Percentiles rank a stretch among this genome's conserved stretches.
phyloP scores from a whole-genome alignment of 2,329 filamentous ascomycete genomes.

The Alternaria ethzedia region DNA sequence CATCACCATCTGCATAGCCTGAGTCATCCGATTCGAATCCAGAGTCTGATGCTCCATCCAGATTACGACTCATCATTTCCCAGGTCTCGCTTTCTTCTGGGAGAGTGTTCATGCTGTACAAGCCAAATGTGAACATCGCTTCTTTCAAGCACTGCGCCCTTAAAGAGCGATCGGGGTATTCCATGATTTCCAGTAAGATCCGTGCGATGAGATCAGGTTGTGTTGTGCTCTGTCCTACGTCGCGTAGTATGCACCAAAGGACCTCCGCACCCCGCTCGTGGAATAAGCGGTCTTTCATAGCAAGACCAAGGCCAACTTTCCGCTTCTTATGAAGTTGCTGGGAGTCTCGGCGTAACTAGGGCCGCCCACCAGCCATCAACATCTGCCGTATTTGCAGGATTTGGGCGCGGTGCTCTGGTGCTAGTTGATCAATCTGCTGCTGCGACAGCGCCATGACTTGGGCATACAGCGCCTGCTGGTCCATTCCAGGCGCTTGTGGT shows the following conservation, averaged over 20 bases:
- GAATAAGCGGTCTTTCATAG: not conserved
- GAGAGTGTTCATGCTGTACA: not conserved
- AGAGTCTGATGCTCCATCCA: not conserved
- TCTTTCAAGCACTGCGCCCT: not conserved
- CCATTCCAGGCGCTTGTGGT: slow-evolving; percentile 33
- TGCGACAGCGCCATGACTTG: slow-evolving; percentile 83
- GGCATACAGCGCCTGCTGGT: slow-evolving; percentile 75
- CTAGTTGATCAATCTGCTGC: slow-evolving; percentile 78
- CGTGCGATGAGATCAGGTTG: slow-evolving; percentile 1
- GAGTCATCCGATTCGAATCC: not conserved
- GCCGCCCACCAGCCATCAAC: slow-evolving; percentile 51
- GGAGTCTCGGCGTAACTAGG: not conserved
- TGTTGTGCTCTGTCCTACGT: not conserved
- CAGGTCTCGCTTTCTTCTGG: slow-evolving; percentile 1
- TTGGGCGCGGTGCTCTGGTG: slow-evolving; percentile 76
- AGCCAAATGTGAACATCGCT: not conserved
- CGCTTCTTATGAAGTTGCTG: not conserved
- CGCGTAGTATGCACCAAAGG: not conserved
- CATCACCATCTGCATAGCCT: not conserved
- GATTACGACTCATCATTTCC: not conserved
- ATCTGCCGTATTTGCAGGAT: slow-evolving; percentile 77
- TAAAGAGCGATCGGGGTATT: not conserved
- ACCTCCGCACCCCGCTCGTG: not conserved
- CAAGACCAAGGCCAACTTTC: not conserved
- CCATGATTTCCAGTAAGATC: not conserved